These are phyloP conservation scores for Pyricularia pennisetigena DNA, from an alignment of 2,329 filamentous ascomycete species.

Conservation along the genomic window DNA sequence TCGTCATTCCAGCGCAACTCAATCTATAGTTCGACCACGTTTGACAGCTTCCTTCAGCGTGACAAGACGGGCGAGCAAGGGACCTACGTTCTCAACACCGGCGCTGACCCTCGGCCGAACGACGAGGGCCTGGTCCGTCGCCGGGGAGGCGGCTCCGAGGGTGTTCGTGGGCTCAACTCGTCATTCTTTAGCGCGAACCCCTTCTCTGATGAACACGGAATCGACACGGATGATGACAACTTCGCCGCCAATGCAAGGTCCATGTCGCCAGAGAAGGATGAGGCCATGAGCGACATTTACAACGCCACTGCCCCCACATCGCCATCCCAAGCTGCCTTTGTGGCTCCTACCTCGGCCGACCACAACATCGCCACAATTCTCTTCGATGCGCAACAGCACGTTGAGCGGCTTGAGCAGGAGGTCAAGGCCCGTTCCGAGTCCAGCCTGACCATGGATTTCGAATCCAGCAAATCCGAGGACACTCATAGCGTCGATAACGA, in stretches of 20 bases:
- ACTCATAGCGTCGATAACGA: conserved; percentile 33
- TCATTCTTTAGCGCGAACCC: conserved; percentile 43
- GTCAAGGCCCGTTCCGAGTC: not conserved
- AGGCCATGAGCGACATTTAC: conserved; percentile 42
- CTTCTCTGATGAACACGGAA: conserved; percentile 47
- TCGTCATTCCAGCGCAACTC: conserved; percentile 2
- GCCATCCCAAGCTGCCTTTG: conserved; percentile 2
- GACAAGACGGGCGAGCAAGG: conserved; percentile 43
- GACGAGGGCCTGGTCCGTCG: conserved; percentile 37
- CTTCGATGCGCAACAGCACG: conserved; percentile 10
- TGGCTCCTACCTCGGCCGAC: conserved; percentile 10
- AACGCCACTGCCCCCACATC: conserved; percentile 17
- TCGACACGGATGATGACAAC: conserved; percentile 37
- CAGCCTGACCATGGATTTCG: conserved; percentile 21
- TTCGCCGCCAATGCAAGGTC: conserved; percentile 24
- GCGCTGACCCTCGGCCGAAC: conserved; percentile 30
- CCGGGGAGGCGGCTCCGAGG: conserved; percentile 29
- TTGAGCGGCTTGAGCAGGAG: conserved; percentile 2
- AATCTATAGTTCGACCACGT: conserved; percentile 21
- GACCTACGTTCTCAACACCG: conserved; percentile 47
- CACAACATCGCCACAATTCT: conserved; percentile 10
- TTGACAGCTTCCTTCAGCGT: conserved; percentile 49
- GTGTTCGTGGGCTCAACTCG: conserved; percentile 32
- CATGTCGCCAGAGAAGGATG: conserved; percentile 34
- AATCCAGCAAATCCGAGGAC: conserved; percentile 38